Evolutionary conservation across 1,284 basidiomycete genomes (phyloP), one percentile per base, ranked within the genome.

Genomic region (Entoloma clypeatum): DNA sequence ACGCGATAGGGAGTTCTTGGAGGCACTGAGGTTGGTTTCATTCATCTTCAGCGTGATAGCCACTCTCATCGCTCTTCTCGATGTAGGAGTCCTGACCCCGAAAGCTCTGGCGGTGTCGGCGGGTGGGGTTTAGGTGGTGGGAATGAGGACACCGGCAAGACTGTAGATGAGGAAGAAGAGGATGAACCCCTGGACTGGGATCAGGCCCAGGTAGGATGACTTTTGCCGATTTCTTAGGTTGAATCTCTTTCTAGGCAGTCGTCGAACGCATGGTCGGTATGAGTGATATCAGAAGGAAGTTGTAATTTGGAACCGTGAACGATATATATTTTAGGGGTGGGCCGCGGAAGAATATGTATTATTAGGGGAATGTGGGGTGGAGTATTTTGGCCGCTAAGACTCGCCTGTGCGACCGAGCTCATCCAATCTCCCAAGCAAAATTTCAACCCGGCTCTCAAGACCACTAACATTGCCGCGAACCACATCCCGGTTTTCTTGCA

Each of bases 401-500:
- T 39, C 36, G 17, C 33, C 43, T 28, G 56, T 53, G 16, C 52
- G 50, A 41, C 47, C 47, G 26, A 68, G 44, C 13, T 64, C 63
- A 36, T 82, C 78, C 45, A 89, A 53, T 37, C 72, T 63, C 28
- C 62, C 63, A 29, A 81, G 57, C 27, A 88, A 55, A 11, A 54
- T 58, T 16, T 81, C 75, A 29, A 92, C 67, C 25, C 86, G 63
- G 33, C 66, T 67, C 59, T 86, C 89, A 22, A 96, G 69, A 17
- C 75, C 78, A 22, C 69, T 64, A 8, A 95, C 81, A 50, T 90
- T 86, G 4, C 69, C 68, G 46, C 78, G 79, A 7, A 94, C 81
- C 5, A 86, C 76, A 7, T 61, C 64, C 44, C 86, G 69, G 54
- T 95, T 96, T 39, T 81, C 79, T 43, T 81, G 74, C 36, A 96